Evolutionary conservation across 2,329 filamentous ascomycete species (phyloP), one percentile per base, ranked within the genome.

Genomic region (Colletotrichum tanaceti): DNA sequence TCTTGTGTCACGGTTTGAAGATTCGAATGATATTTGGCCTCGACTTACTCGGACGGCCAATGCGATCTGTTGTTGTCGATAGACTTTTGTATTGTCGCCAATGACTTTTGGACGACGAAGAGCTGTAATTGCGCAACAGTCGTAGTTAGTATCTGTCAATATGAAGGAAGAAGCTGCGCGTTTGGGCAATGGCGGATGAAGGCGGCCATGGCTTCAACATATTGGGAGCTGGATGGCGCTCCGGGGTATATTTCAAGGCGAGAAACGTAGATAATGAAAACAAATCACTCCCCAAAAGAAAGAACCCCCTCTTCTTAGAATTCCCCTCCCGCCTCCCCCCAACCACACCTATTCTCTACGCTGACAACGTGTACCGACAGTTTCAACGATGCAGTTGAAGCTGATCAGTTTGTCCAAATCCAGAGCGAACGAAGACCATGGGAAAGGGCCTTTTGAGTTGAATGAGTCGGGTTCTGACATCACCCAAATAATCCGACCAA

Each of bases 231-330:
- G 58, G n/a, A 28, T 58, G 35, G 38, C n/a, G 11, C n/a, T 39
- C 52, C 24, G 38, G 54, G 47, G 35, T 41, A 20, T 28, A 43
- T 24, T 46, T 58, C 61, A 41, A 64, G 64, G 28, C 61, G 49
- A 43, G 44, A 14, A 35, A 65, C 60, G 47, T 59, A 67, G 43
- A 58, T 46, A 38, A 57, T 63, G 59, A 53, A 58, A 55, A 52
- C 14, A 54, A 60, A 32, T 39, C 24, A 13, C 47, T 54, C n/a
- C n/a, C n/a, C n/a, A 43, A 52, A 53, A 65, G 52, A 14, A 18
- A n/a, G n/a, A n/a, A n/a, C n/a, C n/a, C n/a, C n/a, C n/a, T n/a
- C n/a, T n/a, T n/a, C n/a, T n/a, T n/a, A n/a, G n/a, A 35, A 35
- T 10, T 0, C 7, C 7, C 9, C 32, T 35, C 32, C 32, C 7